A percentile compares a stretch with the other conserved stretches of the same genome.
Evolutionary conservation across 2,329 filamentous ascomycete species (phyloP).

Genomic region (Parastagonospora nodorum): DNA sequence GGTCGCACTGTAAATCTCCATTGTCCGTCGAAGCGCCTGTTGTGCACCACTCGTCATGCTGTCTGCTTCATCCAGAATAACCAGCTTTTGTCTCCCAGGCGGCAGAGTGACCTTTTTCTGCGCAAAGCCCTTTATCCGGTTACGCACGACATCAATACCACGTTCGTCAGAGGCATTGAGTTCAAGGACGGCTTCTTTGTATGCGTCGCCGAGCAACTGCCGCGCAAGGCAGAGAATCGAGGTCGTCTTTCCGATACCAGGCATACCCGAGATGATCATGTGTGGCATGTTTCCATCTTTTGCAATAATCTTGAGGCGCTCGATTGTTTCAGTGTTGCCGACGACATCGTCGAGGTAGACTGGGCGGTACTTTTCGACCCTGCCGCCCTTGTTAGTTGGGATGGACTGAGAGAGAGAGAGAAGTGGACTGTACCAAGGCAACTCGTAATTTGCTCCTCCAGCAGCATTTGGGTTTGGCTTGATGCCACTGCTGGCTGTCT

Average conservation of each 20-base stretch:
- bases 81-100: constrained; percentile 87
- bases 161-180: constrained; percentile 96
- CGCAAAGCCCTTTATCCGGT: constrained; percentile 96
- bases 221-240: constrained; percentile 91
- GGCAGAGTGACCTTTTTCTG: constrained; percentile 98
- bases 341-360: constrained; percentile 96
- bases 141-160: constrained; percentile 96
- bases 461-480: constrained; percentile 48
- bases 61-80: constrained; percentile 97
- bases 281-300: constrained; percentile 99
- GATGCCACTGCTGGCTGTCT: constrained; percentile 50
- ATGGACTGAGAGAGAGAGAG: background rate
- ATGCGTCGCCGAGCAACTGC: constrained; percentile 87
- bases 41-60: constrained; percentile 96
- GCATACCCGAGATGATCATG: constrained; percentile 99
- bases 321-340: constrained; percentile 96
- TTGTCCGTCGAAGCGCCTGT: constrained; percentile 90
- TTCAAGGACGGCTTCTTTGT: constrained; percentile 97
- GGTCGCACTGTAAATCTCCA: constrained; percentile 98
- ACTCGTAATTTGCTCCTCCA: constrained; percentile 65
- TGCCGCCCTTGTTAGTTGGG: constrained; percentile 47
- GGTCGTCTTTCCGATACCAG: constrained; percentile 97
- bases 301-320: constrained; percentile 96
- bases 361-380: constrained; percentile 98
- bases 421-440: constrained; percentile 69